Base-by-base conservation (phyloP, 2,329 filamentous ascomycete species). In the Fusarium sp. region DNA sequence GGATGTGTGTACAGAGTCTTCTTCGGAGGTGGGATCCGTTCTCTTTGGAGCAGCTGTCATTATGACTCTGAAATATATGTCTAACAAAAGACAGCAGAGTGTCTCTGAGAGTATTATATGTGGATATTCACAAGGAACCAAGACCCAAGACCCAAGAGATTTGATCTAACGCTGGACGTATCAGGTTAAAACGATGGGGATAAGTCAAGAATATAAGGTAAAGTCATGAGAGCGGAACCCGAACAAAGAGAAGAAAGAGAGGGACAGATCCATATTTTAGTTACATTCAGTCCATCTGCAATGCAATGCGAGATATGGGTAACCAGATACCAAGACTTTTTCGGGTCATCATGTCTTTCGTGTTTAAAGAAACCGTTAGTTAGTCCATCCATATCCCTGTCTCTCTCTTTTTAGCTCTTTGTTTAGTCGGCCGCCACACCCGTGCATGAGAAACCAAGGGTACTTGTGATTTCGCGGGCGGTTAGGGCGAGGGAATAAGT, bases 41-140 rank as follows among this genome's bases (percentile, higher is more conserved):
- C 20, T 40, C 22, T 71, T 70, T 25, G 67, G 47, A 43, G 49
- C 15, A 30, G 25, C 38, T n/a, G 51, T 45, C 67, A 70, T 70
- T 25, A 30, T 57, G 47, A 41, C 49, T 52, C 24, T 41, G 24
- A 29, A 20, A 13, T 12, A 15, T 15, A 25, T 22, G 52, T 51
- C 20, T 61, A 24, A 43, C 30, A 40, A 43, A 44, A 65, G 53
- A 53, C 43, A 43, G 18, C 7, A 11, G 18, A 29, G 34, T 20
- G 38, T 57, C 62, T 63, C 48, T 63, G 46, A 64, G 58, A 41
- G 53, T 47, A 24, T n/a, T 25, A 40, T 30, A 45, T 29, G 32
- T 29, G 30, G 29, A 32, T 30, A 32, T 52, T 20, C 15, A 41
- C 49, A 38, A 34, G 32, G 32, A 34, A 34, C 16, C 32, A 34